Conservation (phyloP, 2,329 filamentous ascomycete species). For the Raffaelea albimanens region DNA sequence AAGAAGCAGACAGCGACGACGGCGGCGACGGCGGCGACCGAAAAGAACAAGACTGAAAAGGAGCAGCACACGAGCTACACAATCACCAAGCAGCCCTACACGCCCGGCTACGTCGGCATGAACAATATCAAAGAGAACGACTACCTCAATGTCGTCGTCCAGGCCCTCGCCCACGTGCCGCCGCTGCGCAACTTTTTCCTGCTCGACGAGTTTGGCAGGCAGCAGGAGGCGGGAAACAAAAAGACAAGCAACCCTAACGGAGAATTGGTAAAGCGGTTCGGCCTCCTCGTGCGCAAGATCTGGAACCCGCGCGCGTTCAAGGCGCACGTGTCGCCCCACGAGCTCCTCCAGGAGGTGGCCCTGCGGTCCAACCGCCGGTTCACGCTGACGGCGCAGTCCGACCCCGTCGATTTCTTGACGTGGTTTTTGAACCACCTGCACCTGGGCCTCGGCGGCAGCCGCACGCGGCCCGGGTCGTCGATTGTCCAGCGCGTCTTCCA, state of each 20-base stretch:
- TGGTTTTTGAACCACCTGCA: conserved; percentile 98
- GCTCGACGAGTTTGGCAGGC: conserved; percentile 61
- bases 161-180: conserved; percentile 80
- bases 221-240: too few relatives aligned
- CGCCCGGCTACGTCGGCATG: conserved; percentile 93
- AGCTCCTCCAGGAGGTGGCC: conserved; percentile 89
- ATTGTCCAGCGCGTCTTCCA: conserved; percentile 92
- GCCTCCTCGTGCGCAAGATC: conserved; percentile 86
- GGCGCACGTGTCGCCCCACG: conserved; percentile 91
- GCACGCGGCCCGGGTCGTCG: conserved; percentile 72
- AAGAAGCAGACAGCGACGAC: too few relatives aligned
- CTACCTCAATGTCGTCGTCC: conserved; percentile 92
- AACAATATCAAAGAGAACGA: conserved; percentile 99
- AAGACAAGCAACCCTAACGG: conserved; percentile 44
- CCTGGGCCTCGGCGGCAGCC: conserved; percentile 80
- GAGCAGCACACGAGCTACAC: conserved; percentile 52
- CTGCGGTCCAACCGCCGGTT: conserved; percentile 87
- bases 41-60: too few relatives aligned
- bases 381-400: conserved; percentile 80
- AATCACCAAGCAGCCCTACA: conserved; percentile 73
- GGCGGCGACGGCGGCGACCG: too few relatives aligned
- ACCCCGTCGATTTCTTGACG: conserved; percentile 90
- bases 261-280: conserved; percentile 80
- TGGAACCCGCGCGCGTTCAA: conserved; percentile 98
- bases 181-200: conserved; percentile 89